Evolutionary conservation across 495 filamentous ascomycete genomes (phyloP).

Genomic region (Annulohypoxylon nitens): DNA sequence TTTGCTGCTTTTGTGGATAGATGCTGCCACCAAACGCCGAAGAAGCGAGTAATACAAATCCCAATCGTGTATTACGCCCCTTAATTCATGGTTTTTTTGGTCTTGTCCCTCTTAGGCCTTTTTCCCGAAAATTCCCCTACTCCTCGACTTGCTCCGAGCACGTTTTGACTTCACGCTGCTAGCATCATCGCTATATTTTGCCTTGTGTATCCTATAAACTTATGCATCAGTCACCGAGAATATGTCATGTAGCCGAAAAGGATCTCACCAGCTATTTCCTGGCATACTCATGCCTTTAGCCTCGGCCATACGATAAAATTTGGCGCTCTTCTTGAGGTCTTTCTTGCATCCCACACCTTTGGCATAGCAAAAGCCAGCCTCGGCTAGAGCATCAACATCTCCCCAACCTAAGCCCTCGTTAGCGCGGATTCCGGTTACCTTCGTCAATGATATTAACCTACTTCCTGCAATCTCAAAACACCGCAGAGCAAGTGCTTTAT

Average conservation of each 20-base stretch:
- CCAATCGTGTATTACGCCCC: slow-evolving; percentile 13
- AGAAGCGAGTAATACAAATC: slow-evolving; percentile 24
- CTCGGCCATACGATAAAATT: slow-evolving; percentile 90
- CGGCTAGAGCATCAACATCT: slow-evolving; percentile 92
- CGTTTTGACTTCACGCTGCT: slow-evolving; percentile 52
- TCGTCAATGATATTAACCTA: slow-evolving; percentile 54
- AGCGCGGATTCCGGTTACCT: slow-evolving; percentile 26
- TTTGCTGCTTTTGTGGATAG: slow-evolving; percentile 37
- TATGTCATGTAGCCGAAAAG: slow-evolving; percentile 28
- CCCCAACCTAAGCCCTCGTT: slow-evolving; percentile 75
- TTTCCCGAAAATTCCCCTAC: slow-evolving; percentile 60
- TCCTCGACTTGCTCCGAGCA: slow-evolving; percentile 60
- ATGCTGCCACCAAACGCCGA: slow-evolving; percentile 38
- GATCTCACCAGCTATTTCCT: slow-evolving; percentile 92
- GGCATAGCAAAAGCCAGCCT: slow-evolving; percentile 89
- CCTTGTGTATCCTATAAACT: slow-evolving; percentile 86
- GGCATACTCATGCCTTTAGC: slow-evolving; percentile 96
- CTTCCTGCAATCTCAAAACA: slow-evolving; percentile 97
- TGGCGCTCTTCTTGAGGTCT: slow-evolving; percentile 93
- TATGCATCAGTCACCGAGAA: slow-evolving; percentile 17
- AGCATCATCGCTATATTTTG: slow-evolving; percentile 82
- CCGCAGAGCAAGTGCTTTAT: slow-evolving; percentile 86
- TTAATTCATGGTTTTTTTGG: background rate
- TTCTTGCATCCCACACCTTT: slow-evolving; percentile 92
- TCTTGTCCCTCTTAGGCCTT: slow-evolving; percentile 30